A percentile compares a stretch with the other conserved stretches of the same genome.
These are phyloP conservation scores for Zea luxurians DNA, from an alignment of 176 grass and related monocot species.

Conservation along the genomic window DNA sequence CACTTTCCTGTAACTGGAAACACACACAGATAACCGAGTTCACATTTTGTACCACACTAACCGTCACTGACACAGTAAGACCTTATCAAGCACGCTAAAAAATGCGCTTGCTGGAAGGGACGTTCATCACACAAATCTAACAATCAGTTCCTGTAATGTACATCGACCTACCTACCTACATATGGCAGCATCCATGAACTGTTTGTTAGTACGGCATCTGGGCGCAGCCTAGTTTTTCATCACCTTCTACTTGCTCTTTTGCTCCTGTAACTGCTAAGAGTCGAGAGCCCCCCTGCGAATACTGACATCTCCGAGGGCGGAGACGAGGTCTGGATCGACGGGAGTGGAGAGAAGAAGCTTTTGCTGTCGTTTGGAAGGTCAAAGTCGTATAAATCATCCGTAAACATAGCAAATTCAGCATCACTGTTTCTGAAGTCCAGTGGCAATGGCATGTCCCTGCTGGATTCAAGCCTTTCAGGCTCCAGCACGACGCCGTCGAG, in stretches of 20 bases:
- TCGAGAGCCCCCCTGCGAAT: slow-evolving; percentile 50
- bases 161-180: slow-evolving; percentile 49
- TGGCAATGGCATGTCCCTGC: slow-evolving; percentile 31
- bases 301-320: slow-evolving; percentile 56
- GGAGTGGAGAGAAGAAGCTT: slow-evolving; percentile 44
- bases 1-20: neutral
- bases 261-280: slow-evolving; percentile 51
- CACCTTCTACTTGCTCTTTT: slow-evolving; percentile 48
- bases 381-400: slow-evolving; percentile 42
- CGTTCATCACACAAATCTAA: slow-evolving; percentile 39
- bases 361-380: slow-evolving; percentile 28
- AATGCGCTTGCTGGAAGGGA: slow-evolving; percentile 47
- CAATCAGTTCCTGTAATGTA: slow-evolving; percentile 53
- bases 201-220: slow-evolving; percentile 36
- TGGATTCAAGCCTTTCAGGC: slow-evolving; percentile 43
- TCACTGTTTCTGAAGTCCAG: slow-evolving; percentile 44
- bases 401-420: slow-evolving; percentile 22
- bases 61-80: slow-evolving; percentile 27
- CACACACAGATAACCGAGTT: slow-evolving; percentile 19
- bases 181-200: slow-evolving; percentile 37
- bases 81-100: slow-evolving; percentile 50
- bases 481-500: slow-evolving; percentile 56
- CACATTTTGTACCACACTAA: slow-evolving; percentile 22
- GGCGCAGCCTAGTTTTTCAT: slow-evolving; percentile 7
- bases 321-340: slow-evolving; percentile 43